These are phyloP conservation scores for Fusarium citri DNA, from an alignment of 2,329 filamentous ascomycete species.

Conservation along the genomic window DNA sequence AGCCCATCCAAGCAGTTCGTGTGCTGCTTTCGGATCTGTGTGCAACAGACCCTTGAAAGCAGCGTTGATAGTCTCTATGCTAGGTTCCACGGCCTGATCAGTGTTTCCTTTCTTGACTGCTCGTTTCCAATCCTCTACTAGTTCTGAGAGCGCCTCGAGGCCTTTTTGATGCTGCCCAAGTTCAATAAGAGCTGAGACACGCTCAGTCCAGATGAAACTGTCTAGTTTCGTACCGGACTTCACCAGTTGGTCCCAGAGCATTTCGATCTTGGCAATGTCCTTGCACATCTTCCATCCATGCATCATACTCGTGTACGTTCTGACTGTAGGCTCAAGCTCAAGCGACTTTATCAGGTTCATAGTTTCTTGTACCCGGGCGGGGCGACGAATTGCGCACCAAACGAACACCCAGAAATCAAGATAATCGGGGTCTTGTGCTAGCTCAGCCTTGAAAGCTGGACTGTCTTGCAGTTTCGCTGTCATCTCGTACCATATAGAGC, in stretches of 20 bases:
- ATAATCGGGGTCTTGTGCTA: conserved; percentile 51
- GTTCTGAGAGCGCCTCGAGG: conserved; percentile 73
- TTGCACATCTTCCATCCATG: conserved; percentile 72
- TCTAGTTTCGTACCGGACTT: conserved; percentile 71
- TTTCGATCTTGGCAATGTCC: conserved; percentile 70
- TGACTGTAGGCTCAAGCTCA: conserved; percentile 68
- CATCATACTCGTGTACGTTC: conserved; percentile 80
- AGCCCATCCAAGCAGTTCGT: conserved; percentile 70
- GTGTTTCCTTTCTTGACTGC: conserved; percentile 48
- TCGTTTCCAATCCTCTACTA: conserved; percentile 70
- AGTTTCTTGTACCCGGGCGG: conserved; percentile 49
- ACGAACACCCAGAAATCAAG: conserved; percentile 57
- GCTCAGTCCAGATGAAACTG: conserved; percentile 74
- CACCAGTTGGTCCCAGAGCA: conserved; percentile 75
- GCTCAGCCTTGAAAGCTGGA: conserved; percentile 41
- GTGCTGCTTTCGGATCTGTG: conserved; percentile 61
- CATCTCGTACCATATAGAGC: conserved; percentile 52
- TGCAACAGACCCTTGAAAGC: conserved; percentile 72
- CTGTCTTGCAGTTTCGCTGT: conserved; percentile 41
- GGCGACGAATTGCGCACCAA: conserved; percentile 52
- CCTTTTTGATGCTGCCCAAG: conserved; percentile 65
- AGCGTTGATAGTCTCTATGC: conserved; percentile 75
- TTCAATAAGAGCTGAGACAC: conserved; percentile 74
- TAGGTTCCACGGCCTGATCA: conserved; percentile 64
- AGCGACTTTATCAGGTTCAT: conserved; percentile 58